Conservation (phyloP, 1,284 basidiomycete genomes). For the Leccinum huronense region DNA sequence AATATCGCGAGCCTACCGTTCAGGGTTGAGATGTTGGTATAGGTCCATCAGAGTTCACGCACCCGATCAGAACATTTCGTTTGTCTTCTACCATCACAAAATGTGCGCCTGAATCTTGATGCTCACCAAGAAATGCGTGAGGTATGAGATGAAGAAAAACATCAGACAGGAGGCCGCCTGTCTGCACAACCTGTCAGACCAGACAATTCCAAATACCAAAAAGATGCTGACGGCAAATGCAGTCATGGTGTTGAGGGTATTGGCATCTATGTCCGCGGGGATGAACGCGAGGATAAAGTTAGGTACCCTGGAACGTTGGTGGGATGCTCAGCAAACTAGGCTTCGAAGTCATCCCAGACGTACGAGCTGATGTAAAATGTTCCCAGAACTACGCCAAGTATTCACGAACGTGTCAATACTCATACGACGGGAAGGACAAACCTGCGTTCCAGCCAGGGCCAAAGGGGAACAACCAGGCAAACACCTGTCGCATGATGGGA, state of each 20-base stretch:
- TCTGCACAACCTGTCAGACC: conserved; percentile 48
- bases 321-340: conserved; percentile 18
- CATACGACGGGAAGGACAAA: conserved; percentile 32
- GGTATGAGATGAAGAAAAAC: conserved; percentile 88
- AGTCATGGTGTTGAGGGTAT: conserved; percentile 89
- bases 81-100: conserved; percentile 85
- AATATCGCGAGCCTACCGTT: conserved; percentile 71
- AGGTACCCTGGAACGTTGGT: conserved; percentile 59
- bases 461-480: conserved; percentile 80
- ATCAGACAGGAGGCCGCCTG: conserved; percentile 85
- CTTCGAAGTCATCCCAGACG: conserved; percentile 35
- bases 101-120: conserved; percentile 64
- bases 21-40: conserved; percentile 14
- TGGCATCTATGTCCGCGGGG: conserved; percentile 76
- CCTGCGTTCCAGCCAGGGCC: conserved; percentile 83
- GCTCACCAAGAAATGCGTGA: conserved; percentile 87
- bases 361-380: conserved; percentile 94
- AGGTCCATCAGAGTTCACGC: conserved; percentile 22
- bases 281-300: conserved; percentile 92
- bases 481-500: conserved; percentile 72
- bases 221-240: conserved; percentile 67
- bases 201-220: conserved; percentile 17
- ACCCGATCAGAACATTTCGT: conserved; percentile 86
- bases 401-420: conserved; percentile 28
- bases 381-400: conserved; percentile 57